A percentile compares a stretch with the other conserved stretches of the same genome.
Evolutionary conservation across 352 stramenopile species (phyloP).

Genomic region (Phytophthora multivora): DNA sequence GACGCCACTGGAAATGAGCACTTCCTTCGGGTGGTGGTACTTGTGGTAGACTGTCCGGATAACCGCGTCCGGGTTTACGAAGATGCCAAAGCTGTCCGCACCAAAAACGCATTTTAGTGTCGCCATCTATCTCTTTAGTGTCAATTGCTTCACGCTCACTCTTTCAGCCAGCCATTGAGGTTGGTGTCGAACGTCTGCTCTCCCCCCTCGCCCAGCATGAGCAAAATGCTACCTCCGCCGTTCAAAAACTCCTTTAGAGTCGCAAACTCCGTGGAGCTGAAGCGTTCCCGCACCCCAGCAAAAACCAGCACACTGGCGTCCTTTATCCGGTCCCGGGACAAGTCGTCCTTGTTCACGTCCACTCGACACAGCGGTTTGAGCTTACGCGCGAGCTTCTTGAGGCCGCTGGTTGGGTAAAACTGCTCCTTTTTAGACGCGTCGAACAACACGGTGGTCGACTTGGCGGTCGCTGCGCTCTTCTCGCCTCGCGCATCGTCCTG

Average conservation of each 20-base stretch:
- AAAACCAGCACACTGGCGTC: slow-evolving; percentile 90
- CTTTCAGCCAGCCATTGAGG: slow-evolving; percentile 94
- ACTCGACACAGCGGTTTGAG: slow-evolving; percentile 92
- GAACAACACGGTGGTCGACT: slow-evolving; percentile 76
- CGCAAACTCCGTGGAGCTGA: slow-evolving; percentile 87
- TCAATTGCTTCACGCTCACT: slow-evolving; percentile 52
- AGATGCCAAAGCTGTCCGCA: slow-evolving; percentile 75
- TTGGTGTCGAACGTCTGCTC: slow-evolving; percentile 92
- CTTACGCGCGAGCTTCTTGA: slow-evolving; percentile 94
- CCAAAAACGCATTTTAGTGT: not conserved
- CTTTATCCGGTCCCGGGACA: slow-evolving; percentile 89
- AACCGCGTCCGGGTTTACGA: slow-evolving; percentile 87
- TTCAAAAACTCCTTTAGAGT: slow-evolving; percentile 91
- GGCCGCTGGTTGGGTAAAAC: slow-evolving; percentile 89
- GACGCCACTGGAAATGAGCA: slow-evolving; percentile 94
- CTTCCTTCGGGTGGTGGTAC: slow-evolving; percentile 97
- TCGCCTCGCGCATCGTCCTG: slow-evolving; percentile 21
- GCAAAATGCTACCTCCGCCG: slow-evolving; percentile 87
- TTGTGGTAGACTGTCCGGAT: slow-evolving; percentile 96
- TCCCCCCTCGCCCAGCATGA: slow-evolving; percentile 92
- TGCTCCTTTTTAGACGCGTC: slow-evolving; percentile 95
- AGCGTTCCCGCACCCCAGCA: slow-evolving; percentile 88
- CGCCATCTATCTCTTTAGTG: not conserved
- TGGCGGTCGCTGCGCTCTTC: not conserved
- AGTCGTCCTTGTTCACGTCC: slow-evolving; percentile 94